These are phyloP conservation scores for Aspergillus ruber DNA, from an alignment of 2,329 filamentous ascomycete genomes.

Conservation along the genomic window DNA sequence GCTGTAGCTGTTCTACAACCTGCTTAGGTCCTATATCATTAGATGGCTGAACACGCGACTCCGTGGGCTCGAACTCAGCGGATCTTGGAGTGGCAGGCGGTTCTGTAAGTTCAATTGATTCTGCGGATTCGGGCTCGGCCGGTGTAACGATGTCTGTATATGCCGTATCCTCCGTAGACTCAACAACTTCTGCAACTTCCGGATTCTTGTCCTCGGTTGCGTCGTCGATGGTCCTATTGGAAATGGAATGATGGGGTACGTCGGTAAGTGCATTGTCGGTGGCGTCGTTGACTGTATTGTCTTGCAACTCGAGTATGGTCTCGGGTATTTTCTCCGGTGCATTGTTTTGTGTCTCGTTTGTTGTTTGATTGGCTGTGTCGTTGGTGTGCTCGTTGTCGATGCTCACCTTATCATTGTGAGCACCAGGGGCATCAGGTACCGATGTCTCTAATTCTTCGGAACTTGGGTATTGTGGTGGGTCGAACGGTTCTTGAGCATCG, in stretches of 20 bases:
- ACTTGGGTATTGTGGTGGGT: slow-evolving; percentile 9
- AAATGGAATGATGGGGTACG: not conserved
- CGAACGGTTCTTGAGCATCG: slow-evolving; percentile 11
- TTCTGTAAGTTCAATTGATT: not conserved
- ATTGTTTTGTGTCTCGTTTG: slow-evolving; percentile 2
- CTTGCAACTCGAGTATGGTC: not conserved
- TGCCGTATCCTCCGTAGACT: not conserved
- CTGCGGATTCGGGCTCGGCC: not conserved
- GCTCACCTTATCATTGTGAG: slow-evolving; percentile 5
- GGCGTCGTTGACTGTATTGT: not conserved
- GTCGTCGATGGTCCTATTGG: not conserved
- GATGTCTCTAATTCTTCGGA: slow-evolving; percentile 6
- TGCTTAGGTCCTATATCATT: not conserved
- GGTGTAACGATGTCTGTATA: not conserved
- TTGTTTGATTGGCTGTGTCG: slow-evolving; percentile 3
- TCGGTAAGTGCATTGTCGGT: not conserved
- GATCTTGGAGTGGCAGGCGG: no score
- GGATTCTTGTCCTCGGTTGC: not conserved
- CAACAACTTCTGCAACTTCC: not conserved
- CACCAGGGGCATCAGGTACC: slow-evolving; percentile 6
- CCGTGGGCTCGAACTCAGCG: no score
- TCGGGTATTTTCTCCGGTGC: slow-evolving; percentile 9
- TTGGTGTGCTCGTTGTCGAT: not conserved
- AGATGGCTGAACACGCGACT: no score
- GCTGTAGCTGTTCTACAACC: not conserved